Base-by-base conservation (phyloP, 768 basidiomycete genomes). In the Inosperma sp. region DNA sequence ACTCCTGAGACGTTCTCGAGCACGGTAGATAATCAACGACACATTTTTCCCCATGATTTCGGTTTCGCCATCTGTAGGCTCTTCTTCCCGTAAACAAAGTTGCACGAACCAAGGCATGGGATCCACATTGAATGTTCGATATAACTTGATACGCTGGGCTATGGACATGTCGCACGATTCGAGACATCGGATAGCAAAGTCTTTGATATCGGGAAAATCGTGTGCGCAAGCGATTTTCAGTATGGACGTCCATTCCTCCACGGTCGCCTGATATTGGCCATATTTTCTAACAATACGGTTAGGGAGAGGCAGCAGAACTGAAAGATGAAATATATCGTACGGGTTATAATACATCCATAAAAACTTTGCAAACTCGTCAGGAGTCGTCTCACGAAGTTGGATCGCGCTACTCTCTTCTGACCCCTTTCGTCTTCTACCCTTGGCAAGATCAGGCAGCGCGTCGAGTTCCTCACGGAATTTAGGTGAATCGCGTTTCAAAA, bases 331-430 rank as follows among this genome's bases (percentile, higher is more conserved):
- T 9, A 21, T 21, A 3, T 69, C 79, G 48, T 53, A 84, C 83
- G 73, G 69, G 46, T 83, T 82, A 45, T 85, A 85, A 42, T 84
- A 81, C 0, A 84, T 73, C 78, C 78, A 83, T 0, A 82, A 62
- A 39, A 84, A 77, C 0, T 74, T 73, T 13, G 74, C 69, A 47
- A 84, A 81, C 17, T 82, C 80, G 4, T 68, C 65, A 0, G 71
- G 67, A 21, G 70, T 72, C 8, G 72, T 68, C 14, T 73, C 69
- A 4, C 73, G 67, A 2, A 85, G 63, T 0, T 65, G 62, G 17
- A 76, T 66, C 0, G 76, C 70, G 5, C 64, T 66, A 0, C 30
- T 33, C 6, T 50, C 5, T 16, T 76, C 70, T 0, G 65, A 61
- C 61, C 1, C 76, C 73, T 13, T 58, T 53, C 5, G 56, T 64